Evolutionary conservation across 441 rosid species (phyloP).

Genomic region (Mallotus japonicus): DNA sequence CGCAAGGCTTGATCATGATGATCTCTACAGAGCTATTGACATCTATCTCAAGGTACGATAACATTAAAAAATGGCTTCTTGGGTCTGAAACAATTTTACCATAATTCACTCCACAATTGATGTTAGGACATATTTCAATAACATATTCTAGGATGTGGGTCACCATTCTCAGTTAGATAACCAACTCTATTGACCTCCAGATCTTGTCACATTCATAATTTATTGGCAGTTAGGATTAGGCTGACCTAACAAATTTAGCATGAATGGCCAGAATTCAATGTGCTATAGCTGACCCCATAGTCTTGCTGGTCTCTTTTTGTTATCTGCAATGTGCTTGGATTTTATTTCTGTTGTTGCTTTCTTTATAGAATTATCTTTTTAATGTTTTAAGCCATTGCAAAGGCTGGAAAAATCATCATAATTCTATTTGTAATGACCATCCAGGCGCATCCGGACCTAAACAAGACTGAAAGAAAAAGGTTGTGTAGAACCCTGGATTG

Average conservation of each 20-base stretch:
- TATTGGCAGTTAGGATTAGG: conserved; percentile 34
- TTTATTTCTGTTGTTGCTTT: neutral
- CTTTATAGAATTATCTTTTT: neutral
- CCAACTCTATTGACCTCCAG: conserved; percentile 52
- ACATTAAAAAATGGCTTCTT: neutral
- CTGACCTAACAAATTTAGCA: conserved; percentile 32
- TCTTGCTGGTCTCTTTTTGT: neutral
- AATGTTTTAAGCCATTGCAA: neutral
- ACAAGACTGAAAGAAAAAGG: conserved; percentile 79
- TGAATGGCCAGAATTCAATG: conserved; percentile 14
- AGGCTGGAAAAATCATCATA: conserved; percentile 3
- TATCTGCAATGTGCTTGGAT: neutral
- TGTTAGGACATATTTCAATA: conserved; percentile 27
- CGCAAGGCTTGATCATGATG: conserved; percentile 76
- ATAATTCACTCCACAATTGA: conserved; percentile 9
- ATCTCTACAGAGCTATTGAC: conserved; percentile 88
- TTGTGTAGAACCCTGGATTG: conserved; percentile 84
- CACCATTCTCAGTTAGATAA: conserved; percentile 37
- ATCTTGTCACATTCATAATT: conserved; percentile 23
- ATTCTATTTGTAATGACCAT: conserved; percentile 8
- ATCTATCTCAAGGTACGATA: conserved; percentile 76
- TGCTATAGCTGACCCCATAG: neutral
- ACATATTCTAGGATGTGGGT: conserved; percentile 35
- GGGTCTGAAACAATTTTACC: conserved; percentile 10
- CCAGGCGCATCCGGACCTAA: conserved; percentile 83